phyloP scores from a whole-genome alignment of 768 basidiomycete species.

The Pholiota conissans region DNA sequence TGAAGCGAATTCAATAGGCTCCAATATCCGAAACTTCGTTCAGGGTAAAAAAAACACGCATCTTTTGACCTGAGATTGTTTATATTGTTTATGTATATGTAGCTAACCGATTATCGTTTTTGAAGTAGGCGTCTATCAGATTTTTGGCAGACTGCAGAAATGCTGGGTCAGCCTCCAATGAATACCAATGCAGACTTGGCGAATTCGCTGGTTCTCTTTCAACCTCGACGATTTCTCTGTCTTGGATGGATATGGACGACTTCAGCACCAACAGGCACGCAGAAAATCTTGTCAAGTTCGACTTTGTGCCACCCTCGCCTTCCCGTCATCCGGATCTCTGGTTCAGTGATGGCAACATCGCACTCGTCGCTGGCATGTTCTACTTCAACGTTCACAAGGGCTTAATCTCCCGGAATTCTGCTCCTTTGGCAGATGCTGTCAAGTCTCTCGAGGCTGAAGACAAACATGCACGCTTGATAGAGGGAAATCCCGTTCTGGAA shows the following conservation, averaged over 20 bases:
- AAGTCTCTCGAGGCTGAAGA: conserved; percentile 28
- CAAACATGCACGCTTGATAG: conserved; percentile 33
- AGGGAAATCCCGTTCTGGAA: conserved; percentile 56
- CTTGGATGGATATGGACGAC: conserved; percentile 29
- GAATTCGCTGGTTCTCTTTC: neutral
- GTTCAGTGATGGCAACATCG: conserved; percentile 72
- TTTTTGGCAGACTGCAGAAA: neutral
- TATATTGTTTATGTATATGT: no score
- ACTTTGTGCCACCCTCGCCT: conserved; percentile 18
- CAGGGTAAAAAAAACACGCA: neutral
- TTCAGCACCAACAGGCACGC: conserved; percentile 50
- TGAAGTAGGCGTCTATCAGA: neutral
- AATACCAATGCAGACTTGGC: neutral
- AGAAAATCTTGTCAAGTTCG: conserved; percentile 13
- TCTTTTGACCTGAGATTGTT: no score
- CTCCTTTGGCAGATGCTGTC: conserved; percentile 43
- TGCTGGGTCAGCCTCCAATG: neutral
- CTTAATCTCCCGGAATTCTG: conserved; percentile 64
- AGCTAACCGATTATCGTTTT: neutral
- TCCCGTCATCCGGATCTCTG: conserved; percentile 52
- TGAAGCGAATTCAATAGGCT: neutral
- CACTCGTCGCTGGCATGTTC: conserved; percentile 45
- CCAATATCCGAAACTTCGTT: neutral
- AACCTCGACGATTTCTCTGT: neutral
- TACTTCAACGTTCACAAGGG: conserved; percentile 75